Base-by-base conservation (phyloP, 1,139 yeast species). In the Zygosaccharomyces pseudobailii region DNA sequence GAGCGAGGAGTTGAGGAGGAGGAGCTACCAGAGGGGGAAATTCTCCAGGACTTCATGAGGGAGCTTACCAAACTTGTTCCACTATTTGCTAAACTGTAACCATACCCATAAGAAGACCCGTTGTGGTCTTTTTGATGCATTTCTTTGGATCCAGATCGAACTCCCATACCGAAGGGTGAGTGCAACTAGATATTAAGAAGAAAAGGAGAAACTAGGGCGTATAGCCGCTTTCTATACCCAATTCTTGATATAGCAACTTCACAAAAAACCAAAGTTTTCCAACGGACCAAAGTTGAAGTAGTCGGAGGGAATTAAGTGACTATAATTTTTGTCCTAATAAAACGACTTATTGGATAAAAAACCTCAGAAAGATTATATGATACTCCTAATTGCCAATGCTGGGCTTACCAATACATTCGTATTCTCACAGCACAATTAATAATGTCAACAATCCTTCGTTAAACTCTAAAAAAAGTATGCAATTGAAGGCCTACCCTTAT, bases 31-130 rank as follows among this genome's bases (percentile, higher is more conserved):
- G 41, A 37, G 28, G 63, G 54, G 0, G 61, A 55, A 20, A 58
- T 58, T 36, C 54, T 58, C 62, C 62, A 58, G 4, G 65, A 58
- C 44, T 59, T 61, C 63, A 61, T 58, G 32, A 61, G 44, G 3
- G 62, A 55, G 2, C 55, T 49, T 4, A 59, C 63, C 27, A 61
- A 32, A 34, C 54, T 53, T 5, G 55, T 42, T 20, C 52, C 45
- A 36, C 51, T 48, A 25, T 46, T 44, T 20, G 32, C 33, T 10
- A 22, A 19, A 27, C 27, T 21, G 10, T 41, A 37, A 9, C 38
- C 27, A 6, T 42, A 31, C 17, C 43, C 43, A 40, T 40, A 23
- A 5, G 48, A 36, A 22, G 47, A 23, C 35, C 45, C 47, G 36
- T 36, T 32, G 7, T 46, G 43, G 31, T 51, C 58, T 43, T 52